phyloP scores from a whole-genome alignment of 192 early-diverging fungal species.

The Backusella tuberculispora region DNA sequence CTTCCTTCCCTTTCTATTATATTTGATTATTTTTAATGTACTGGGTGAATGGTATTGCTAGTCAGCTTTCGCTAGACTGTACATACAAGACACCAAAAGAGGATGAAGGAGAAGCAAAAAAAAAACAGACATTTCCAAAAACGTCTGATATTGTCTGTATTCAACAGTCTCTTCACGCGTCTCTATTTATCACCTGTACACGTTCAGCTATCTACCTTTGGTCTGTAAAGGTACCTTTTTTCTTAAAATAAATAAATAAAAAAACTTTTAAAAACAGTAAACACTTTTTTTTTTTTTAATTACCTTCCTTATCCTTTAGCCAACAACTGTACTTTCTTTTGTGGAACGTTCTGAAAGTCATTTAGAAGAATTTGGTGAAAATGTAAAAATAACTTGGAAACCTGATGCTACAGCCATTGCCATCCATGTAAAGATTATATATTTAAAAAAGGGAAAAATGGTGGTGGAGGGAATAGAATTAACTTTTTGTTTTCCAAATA shows the following conservation, averaged over 20 bases:
- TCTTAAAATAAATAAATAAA: neutral
- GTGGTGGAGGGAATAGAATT: too few relatives aligned
- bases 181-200: slow-evolving; percentile 65
- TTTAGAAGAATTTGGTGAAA: slow-evolving; percentile 74
- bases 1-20: too few relatives aligned
- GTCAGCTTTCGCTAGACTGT: slow-evolving; percentile 29
- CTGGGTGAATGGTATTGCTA: slow-evolving; percentile 43
- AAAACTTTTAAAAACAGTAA: neutral
- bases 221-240: slow-evolving; percentile 60
- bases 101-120: slow-evolving; percentile 33
- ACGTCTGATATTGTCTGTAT: slow-evolving; percentile 51
- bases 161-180: slow-evolving; percentile 50
- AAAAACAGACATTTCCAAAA: slow-evolving; percentile 30
- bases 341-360: slow-evolving; percentile 65
- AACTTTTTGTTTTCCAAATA: too few relatives aligned
- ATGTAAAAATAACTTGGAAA: slow-evolving; percentile 73
- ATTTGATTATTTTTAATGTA: slow-evolving; percentile 34
- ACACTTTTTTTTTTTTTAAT: neutral
- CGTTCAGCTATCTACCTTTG: slow-evolving; percentile 66
- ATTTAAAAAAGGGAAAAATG: neutral
- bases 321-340: slow-evolving; percentile 65
- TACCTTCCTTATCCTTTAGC: slow-evolving; percentile 47
- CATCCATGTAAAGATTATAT: slow-evolving; percentile 58
- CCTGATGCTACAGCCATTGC: slow-evolving; percentile 67
- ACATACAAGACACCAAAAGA: slow-evolving; percentile 25